Conservation (phyloP, 306 rosid species). For the Cotoneaster glaucophyllus region DNA sequence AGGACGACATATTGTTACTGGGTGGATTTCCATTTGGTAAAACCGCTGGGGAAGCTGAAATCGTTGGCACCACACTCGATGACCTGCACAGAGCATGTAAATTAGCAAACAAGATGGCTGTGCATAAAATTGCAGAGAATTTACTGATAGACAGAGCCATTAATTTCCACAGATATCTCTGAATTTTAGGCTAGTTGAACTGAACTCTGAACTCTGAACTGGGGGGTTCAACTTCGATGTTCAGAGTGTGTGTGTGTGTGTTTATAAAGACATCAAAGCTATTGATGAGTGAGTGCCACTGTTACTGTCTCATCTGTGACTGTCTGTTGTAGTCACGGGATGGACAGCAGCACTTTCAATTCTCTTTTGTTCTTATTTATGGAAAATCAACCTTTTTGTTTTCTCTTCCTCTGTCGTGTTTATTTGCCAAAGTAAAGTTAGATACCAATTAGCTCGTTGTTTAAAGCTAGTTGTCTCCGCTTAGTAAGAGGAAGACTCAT, state of each 20-base stretch:
- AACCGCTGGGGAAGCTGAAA: conserved; percentile 55
- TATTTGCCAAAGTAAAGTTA: too few relatives aligned
- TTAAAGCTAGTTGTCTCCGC: too few relatives aligned
- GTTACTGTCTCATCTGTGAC: not conserved
- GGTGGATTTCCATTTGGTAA: conserved; percentile 41
- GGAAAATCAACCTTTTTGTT: conserved; percentile 10
- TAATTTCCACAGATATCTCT: not conserved
- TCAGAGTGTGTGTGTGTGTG: not conserved
- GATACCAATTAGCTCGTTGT: too few relatives aligned
- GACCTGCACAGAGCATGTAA: conserved; percentile 21
- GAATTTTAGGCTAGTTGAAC: conserved; percentile 4
- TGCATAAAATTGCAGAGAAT: not conserved
- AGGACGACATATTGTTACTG: conserved; percentile 43
- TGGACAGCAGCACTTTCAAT: conserved; percentile 9
- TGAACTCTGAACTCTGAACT: not conserved
- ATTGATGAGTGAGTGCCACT: not conserved
- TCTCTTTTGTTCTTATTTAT: conserved; percentile 10
- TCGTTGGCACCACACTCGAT: conserved; percentile 28
- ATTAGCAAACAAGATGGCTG: conserved; percentile 22
- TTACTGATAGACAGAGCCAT: conserved; percentile 39
- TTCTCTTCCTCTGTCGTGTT: conserved; percentile 10
- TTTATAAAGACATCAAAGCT: too few relatives aligned
- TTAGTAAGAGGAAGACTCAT: too few relatives aligned
- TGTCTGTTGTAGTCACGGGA: conserved; percentile 41
- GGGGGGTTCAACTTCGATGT: not conserved